Base-by-base conservation (phyloP, 352 stramenopile species). In the Phytophthora chlamydospora region DNA sequence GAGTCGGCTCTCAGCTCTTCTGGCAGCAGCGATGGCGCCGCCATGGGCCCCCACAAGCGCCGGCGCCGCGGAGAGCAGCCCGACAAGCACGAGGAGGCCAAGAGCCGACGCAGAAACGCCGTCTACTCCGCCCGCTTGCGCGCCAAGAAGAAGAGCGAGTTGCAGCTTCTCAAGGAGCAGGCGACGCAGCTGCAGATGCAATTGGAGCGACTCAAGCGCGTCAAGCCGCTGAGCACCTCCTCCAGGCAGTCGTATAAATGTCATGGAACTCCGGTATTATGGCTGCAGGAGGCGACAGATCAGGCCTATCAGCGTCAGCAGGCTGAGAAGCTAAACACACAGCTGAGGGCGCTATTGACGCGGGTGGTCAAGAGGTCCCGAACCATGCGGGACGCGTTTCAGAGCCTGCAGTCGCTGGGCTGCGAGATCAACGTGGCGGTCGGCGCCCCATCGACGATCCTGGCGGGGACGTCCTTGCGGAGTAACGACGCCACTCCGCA, bases 101-200 rank as follows among this genome's bases (percentile, higher is more conserved):
- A 52, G 39, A 54, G 17, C 35, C 56, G 32, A 43, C 62, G 55
- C 35, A 60, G 46, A 42, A 70, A 62, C 36, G 55, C 62, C 32
- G 16, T 70, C 17, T 70, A 66, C 21, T 56, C 55, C 10, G 55
- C 62, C 3, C 55, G 62, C 19, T 19, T 70, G 10, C 62, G 62
- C 0, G 62, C 56, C 42, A 70, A 70, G 42, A 70, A 66, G 55
- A 70, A 70, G 36, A 59, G 44, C 36, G 62, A 70, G 44, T 44
- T 64, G 62, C 35, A 52, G 9, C 32, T 43, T 8, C 38, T 70
- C 40, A 61, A 66, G 33, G 55, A 70, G 16, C 47, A 66, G n/a
- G 47, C 53, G 32, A 29, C 27, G 42, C 47, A 54, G 32, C 42
- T 66, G 16, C 55, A 70, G 39, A 51, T 66, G 55, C 62, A 70